phyloP scores from a whole-genome alignment of 257 asterid species.

The Solanum chiquidenum region DNA sequence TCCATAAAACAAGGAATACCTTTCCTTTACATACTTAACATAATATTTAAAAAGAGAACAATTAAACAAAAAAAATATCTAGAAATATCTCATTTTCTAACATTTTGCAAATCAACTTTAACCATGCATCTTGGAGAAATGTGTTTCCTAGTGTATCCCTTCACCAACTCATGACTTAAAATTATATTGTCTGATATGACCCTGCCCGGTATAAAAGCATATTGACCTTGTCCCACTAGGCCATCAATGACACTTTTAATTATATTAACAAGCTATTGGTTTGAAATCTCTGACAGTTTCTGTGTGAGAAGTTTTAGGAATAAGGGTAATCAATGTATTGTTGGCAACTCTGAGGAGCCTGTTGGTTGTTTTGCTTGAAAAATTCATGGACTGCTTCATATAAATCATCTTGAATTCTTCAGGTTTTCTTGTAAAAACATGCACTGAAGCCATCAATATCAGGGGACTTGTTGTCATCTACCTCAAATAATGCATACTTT shows the following conservation, averaged over 20 bases:
- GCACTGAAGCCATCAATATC: not conserved
- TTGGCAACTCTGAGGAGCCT: not conserved
- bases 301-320: not conserved
- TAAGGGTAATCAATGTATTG: not conserved
- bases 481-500: not conserved
- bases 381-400: not conserved
- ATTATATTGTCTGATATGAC: too few relatives aligned
- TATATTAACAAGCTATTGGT: not conserved
- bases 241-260: not conserved
- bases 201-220: not conserved
- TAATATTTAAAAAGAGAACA: too few relatives aligned
- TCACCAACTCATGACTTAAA: not conserved
- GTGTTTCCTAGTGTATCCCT: not conserved
- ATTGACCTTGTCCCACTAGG: not conserved
- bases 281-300: too few relatives aligned
- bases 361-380: too few relatives aligned
- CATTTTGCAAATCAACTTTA: not conserved
- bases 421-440: not conserved
- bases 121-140: not conserved
- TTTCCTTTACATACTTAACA: too few relatives aligned
- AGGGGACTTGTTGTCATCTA: not conserved
- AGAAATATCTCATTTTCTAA: too few relatives aligned
- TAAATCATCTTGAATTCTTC: not conserved
- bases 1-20: too few relatives aligned
- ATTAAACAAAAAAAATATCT: too few relatives aligned